Conservation (phyloP, 2,329 filamentous ascomycete species). For the Macrophomina phaseolina region DNA sequence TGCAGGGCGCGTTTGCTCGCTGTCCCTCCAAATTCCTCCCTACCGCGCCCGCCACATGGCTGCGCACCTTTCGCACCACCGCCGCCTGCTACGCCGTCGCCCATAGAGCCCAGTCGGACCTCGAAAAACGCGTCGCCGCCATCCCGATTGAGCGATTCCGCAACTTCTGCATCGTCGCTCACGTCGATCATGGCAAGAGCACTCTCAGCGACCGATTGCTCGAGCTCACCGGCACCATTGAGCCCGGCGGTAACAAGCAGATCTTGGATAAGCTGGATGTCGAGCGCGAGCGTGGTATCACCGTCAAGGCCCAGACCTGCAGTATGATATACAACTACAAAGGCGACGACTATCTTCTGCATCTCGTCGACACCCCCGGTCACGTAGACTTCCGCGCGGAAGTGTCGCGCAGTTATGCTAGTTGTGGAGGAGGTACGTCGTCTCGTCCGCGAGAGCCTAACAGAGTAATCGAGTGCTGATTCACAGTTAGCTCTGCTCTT, state of each 20-base stretch:
- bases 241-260: conserved; percentile 87
- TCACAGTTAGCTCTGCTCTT: conserved; percentile 71
- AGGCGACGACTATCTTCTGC: conserved; percentile 87
- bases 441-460: not conserved
- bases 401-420: conserved; percentile 93
- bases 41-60: conserved; percentile 24
- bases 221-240: conserved; percentile 91
- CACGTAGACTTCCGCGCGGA: conserved; percentile 98
- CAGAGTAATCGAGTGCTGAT: conserved; percentile 24
- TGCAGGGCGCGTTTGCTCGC: conserved; percentile 37
- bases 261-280: conserved; percentile 97
- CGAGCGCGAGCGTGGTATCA: conserved; percentile 93
- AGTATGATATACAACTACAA: conserved; percentile 93
- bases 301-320: conserved; percentile 98
- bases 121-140: conserved; percentile 70
- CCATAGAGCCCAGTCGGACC: conserved; percentile 52
- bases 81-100: conserved; percentile 43
- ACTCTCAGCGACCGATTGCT: conserved; percentile 91
- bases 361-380: conserved; percentile 94
- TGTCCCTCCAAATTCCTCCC: conserved; percentile 33
- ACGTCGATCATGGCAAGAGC: conserved; percentile 98
- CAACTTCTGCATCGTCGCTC: conserved; percentile 98
- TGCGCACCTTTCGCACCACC: conserved; percentile 35
- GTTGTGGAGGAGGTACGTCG: conserved; percentile 72
- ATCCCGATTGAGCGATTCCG: conserved; percentile 82